A percentile compares a stretch with the other conserved stretches of the same genome.
Evolutionary conservation across 805 yeast genomes (phyloP).

Genomic region (Jamesozyma piceae): DNA sequence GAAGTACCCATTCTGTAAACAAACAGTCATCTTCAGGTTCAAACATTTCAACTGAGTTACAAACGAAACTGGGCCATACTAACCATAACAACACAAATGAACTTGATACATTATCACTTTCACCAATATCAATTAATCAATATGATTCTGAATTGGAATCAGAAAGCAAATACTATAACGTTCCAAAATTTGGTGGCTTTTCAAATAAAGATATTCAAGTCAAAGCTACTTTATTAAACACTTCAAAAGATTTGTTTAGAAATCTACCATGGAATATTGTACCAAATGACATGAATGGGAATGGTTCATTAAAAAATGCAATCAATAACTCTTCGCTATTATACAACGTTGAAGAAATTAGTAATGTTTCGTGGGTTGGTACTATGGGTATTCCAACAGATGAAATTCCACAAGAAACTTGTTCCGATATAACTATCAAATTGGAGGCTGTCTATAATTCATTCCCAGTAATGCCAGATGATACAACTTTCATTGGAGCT

Average conservation of each 20-base stretch:
- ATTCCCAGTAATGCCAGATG: constrained; percentile 62
- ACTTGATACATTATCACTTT: background rate
- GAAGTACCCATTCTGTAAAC: background rate
- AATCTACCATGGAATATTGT: constrained; percentile 66
- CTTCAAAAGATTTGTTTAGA: constrained; percentile 32
- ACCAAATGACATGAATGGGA: constrained; percentile 54
- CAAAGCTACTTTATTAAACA: constrained; percentile 30
- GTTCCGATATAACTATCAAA: constrained; percentile 40
- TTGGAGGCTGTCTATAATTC: constrained; percentile 44
- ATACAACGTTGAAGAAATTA: constrained; percentile 27
- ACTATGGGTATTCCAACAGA: constrained; percentile 90
- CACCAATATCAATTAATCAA: background rate
- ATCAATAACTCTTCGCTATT: constrained; percentile 50
- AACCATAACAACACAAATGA: background rate
- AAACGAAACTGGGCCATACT: background rate
- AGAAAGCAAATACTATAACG: constrained; percentile 15
- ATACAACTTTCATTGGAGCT: constrained; percentile 76
- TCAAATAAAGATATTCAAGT: constrained; percentile 49
- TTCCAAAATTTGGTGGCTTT: constrained; percentile 60
- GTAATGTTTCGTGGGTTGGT: constrained; percentile 63
- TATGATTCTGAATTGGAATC: constrained; percentile 12
- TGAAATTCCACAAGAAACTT: constrained; percentile 50
- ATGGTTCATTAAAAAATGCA: constrained; percentile 82
- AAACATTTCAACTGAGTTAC: background rate
- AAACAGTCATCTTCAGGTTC: background rate